Evolutionary conservation across 371 early-diverging fungal species (phyloP), one percentile per base, ranked within the genome.

Genomic region (Apophysomyces elegans): DNA sequence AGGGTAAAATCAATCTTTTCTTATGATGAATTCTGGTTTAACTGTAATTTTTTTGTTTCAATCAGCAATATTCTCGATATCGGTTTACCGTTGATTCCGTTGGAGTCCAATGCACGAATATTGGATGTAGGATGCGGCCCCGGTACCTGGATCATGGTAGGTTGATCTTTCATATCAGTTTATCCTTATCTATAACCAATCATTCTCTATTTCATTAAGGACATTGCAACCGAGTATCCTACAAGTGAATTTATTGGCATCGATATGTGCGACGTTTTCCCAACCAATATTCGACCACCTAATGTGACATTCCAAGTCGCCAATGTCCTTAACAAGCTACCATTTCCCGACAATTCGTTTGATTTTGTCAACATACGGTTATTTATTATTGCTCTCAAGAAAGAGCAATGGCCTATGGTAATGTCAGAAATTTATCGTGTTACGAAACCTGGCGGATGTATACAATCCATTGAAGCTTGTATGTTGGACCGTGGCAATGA

Each of bases 281-380:
- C 88, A 9, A 73, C 59, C 32, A 68, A 71, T 16, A 83, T 80
- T 54, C 64, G 74, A 58, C 84, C 85, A 38, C 69, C 71, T 16
- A 85, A 85, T 50, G 80, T 78, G 4, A 65, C 67, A 43, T 85
- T 85, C 56, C 65, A 75, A 43, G 62, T 71, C 4, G 83, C 73
- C 18, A 81, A 89, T 68, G 76, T 80, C 0, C 56, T 80, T 26
- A 74, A 83, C 21, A 69, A 83, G 13, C 75, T 89, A 7, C 86
- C 85, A 7, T 89, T 86, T 66, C 68, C 79, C 9, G 85, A 87
- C 63, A 71, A 84, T 43, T 77, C 83, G 0, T 88, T 88, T 70
- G 89, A 88, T 63, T 81, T 86, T 67, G 77, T 87, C 16, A 75
- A 86, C 63, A 70, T 86, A 50, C 71, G 89, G 18, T 71, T 87